Base-by-base conservation (phyloP, 129 eudicot species). In the Lonicera japonica region DNA sequence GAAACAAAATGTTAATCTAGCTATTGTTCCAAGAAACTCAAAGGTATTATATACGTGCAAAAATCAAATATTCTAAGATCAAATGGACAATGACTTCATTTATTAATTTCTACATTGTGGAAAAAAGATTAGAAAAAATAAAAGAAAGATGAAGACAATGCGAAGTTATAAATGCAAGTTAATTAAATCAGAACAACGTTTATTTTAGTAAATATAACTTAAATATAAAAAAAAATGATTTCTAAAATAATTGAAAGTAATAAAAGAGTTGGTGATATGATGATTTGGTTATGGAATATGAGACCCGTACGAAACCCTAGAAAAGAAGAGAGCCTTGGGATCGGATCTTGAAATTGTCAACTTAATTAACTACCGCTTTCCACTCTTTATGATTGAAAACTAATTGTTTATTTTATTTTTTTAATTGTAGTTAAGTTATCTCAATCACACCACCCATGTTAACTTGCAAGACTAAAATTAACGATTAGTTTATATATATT, bases 261-360 rank as follows among this genome's bases (percentile, higher is more conserved):
- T n/a, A 23, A 5, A 55, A 16, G 21, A 68, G 58, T 58, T 24
- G 36, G 24, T 69, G 65, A 50, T 54, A 29, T 29, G 6, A 65
- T 73, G 56, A 66, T 73, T 29, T 62, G 11, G 52, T 21, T 60
- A 46, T 21, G 62, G 68, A 77, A 78, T 61, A 53, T 60, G 68
- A 75, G 76, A 53, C 75, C 48, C 34, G 74, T 79, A 83, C 82
- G 85, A 79, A 78, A 69, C 69, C 80, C 76, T n/a, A n/a, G n/a
- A 67, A 69, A 20, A 4, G 52, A 29, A 23, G 59, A 40, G 71
- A 70, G 50, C 74, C 67, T 81, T 45, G 87, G 82, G 85, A 81
- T 85, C 87, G 38, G 83, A 75, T 81, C 85, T 77, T 65, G 84
- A 81, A 85, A 65, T 71, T 64, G 94, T 81, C 87, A 85, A 85